phyloP scores from a whole-genome alignment of 1,139 yeast species.

The Yueomyces sp. region DNA sequence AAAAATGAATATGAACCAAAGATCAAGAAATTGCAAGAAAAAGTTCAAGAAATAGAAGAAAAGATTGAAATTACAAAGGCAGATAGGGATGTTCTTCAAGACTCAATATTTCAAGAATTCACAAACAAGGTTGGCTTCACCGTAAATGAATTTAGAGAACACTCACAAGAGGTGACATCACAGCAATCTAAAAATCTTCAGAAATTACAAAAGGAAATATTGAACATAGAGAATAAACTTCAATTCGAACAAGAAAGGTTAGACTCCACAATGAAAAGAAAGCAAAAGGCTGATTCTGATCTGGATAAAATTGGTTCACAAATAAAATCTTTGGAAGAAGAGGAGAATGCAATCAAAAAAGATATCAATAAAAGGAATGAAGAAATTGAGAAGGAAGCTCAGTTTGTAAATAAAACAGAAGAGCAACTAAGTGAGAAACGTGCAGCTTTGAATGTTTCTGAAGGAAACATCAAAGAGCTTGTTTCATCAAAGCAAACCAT shows the following conservation, averaged over 20 bases:
- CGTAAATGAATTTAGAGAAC: conserved; percentile 54
- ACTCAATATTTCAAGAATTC: conserved; percentile 31
- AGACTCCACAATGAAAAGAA: conserved; percentile 36
- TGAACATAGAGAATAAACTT: conserved; percentile 49
- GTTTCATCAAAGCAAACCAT: conserved; percentile 29
- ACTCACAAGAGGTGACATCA: conserved; percentile 51
- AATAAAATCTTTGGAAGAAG: conserved; percentile 17
- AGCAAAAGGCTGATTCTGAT: conserved; percentile 18
- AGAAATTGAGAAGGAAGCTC: conserved; percentile 15
- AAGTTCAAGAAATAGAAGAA: conserved; percentile 15
- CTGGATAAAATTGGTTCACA: conserved; percentile 18
- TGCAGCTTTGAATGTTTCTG: conserved; percentile 16
- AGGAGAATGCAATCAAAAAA: conserved; percentile 8
- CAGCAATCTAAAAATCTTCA: conserved; percentile 53
- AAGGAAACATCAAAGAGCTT: conserved; percentile 20
- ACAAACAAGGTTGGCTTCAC: conserved; percentile 34
- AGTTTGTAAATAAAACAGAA: conserved; percentile 13
- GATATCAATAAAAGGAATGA: conserved; percentile 9
- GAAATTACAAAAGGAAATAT: conserved; percentile 45
- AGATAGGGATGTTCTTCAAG: conserved; percentile 18
- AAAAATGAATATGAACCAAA: conserved; percentile 23
- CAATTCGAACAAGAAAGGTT: conserved; percentile 51
- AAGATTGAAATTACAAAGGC: conserved; percentile 12
- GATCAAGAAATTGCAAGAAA: conserved; percentile 4
- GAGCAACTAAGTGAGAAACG: conserved; percentile 16